These are phyloP conservation scores for Pseudogymnoascus sp. DNA, from an alignment of 2,329 filamentous ascomycete species.

Conservation along the genomic window DNA sequence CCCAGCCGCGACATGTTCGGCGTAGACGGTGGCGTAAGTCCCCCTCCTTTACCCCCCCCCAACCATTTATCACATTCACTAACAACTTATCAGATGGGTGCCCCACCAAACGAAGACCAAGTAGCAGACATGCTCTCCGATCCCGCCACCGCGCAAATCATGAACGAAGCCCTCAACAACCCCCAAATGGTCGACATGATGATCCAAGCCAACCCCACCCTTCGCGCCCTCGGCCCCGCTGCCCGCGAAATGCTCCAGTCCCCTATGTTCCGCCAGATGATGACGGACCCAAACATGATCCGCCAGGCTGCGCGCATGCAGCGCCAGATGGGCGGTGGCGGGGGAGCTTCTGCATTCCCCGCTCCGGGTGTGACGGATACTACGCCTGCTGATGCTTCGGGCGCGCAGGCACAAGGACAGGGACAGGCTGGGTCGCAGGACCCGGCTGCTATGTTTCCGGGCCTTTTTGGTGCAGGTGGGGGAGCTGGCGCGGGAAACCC, in stretches of 20 bases:
- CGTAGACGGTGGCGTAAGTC: conserved; percentile 83
- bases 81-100: conserved; percentile 66
- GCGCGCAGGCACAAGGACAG: conserved; percentile 29
- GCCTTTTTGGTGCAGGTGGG: conserved; percentile 30
- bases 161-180: conserved; percentile 95
- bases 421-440: conserved; percentile 20
- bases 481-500: conserved; percentile 45
- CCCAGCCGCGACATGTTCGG: conserved; percentile 87
- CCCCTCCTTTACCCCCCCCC: neutral
- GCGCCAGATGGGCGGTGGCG: conserved; percentile 55
- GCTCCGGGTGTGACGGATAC: conserved; percentile 89
- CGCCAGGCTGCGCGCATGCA: conserved; percentile 79
- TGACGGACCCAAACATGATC: conserved; percentile 83
- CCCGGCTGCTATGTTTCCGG: conserved; percentile 30
- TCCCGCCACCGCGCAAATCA: conserved; percentile 75
- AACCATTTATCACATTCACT: conserved; percentile 17
- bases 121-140: conserved; percentile 82
- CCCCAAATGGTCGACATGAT: conserved; percentile 92
- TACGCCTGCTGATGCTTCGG: conserved; percentile 48
- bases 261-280: conserved; percentile 82
- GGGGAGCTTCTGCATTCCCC: conserved; percentile 61
- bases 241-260: conserved; percentile 82
- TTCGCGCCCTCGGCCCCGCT: conserved; percentile 63
- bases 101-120: conserved; percentile 73
- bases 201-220: conserved; percentile 83